phyloP scores from a whole-genome alignment of 2,329 filamentous ascomycete genomes.

The Fusarium sp. region DNA sequence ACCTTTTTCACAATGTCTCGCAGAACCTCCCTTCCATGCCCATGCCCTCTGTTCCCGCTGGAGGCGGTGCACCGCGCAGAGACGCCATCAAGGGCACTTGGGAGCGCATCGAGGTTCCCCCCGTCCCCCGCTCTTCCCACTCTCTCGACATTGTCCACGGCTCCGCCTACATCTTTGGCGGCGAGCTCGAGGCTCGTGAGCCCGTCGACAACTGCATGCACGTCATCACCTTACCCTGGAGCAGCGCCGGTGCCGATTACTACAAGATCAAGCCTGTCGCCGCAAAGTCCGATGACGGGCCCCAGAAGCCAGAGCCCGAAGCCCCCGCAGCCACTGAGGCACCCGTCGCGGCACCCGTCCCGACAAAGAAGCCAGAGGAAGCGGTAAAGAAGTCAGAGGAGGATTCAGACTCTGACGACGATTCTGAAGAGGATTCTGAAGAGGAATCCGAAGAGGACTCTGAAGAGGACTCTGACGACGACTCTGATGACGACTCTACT shows the following conservation, averaged over 20 bases:
- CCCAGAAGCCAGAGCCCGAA: conserved; percentile 25
- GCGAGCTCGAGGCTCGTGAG: conserved; percentile 70
- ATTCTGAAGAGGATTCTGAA: conserved; percentile 9
- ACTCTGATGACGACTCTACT: conserved; percentile 18
- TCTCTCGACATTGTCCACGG: conserved; percentile 66
- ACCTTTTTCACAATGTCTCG: conserved; percentile 60
- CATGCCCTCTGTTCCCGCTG: conserved; percentile 47
- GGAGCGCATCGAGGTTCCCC: conserved; percentile 63
- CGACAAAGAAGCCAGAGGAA: too few relatives aligned
- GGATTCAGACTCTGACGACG: conserved; percentile 23
- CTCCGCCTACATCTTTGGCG: conserved; percentile 75
- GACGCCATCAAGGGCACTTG: conserved; percentile 63
- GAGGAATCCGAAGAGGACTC: conserved; percentile 29
- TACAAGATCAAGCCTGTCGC: conserved; percentile 61
- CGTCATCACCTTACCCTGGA: conserved; percentile 66
- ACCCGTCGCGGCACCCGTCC: not conserved
- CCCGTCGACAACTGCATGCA: conserved; percentile 78
- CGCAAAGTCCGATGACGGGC: conserved; percentile 46
- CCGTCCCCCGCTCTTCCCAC: conserved; percentile 77
- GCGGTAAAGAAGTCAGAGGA: not conserved
- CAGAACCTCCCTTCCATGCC: conserved; percentile 54
- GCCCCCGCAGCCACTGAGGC: conserved; percentile 6
- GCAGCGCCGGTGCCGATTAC: conserved; percentile 66
- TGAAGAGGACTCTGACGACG: conserved; percentile 31
- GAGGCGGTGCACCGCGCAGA: conserved; percentile 31